Percentiles rank a stretch among this genome's conserved stretches.
These are phyloP conservation scores for Tieghemostelium lacteum DNA, from an alignment of 78 protist genomes.

Conservation along the genomic window DNA sequence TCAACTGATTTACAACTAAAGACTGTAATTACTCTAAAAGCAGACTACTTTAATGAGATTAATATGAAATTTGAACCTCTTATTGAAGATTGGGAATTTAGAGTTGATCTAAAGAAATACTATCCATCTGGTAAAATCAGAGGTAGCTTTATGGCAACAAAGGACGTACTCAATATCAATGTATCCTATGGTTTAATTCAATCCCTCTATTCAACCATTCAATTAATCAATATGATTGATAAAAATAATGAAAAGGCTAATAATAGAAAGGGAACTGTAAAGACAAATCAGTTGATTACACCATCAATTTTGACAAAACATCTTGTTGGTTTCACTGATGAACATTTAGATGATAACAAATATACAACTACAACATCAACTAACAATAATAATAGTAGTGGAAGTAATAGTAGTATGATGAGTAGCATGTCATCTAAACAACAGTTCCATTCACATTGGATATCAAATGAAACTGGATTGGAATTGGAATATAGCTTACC, in stretches of 20 bases:
- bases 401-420: background rate
- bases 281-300: background rate
- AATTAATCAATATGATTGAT: constrained; percentile 23
- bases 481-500: constrained; percentile 15
- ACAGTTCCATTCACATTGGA: constrained; percentile 73
- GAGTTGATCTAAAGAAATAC: constrained; percentile 26
- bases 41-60: constrained; percentile 56
- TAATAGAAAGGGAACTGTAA: background rate
- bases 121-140: background rate
- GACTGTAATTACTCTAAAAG: constrained; percentile 39
- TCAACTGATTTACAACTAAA: constrained; percentile 30
- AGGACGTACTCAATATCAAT: constrained; percentile 46
- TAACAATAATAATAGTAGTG: background rate
- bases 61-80: constrained; percentile 76
- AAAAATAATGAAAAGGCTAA: background rate
- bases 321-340: background rate
- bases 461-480: constrained; percentile 44
- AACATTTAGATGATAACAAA: background rate
- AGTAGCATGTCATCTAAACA: background rate
- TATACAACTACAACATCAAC: constrained; percentile 5
- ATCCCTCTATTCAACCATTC: constrained; percentile 19
- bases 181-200: constrained; percentile 41
- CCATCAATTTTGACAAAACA: constrained; percentile 7
- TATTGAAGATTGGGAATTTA: constrained; percentile 59
- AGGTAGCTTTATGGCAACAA: constrained; percentile 58